A percentile compares a stretch with the other conserved stretches of the same genome.
Conservation (phyloP, 495 filamentous ascomycete genomes). For the Xylaria acuta region DNA sequence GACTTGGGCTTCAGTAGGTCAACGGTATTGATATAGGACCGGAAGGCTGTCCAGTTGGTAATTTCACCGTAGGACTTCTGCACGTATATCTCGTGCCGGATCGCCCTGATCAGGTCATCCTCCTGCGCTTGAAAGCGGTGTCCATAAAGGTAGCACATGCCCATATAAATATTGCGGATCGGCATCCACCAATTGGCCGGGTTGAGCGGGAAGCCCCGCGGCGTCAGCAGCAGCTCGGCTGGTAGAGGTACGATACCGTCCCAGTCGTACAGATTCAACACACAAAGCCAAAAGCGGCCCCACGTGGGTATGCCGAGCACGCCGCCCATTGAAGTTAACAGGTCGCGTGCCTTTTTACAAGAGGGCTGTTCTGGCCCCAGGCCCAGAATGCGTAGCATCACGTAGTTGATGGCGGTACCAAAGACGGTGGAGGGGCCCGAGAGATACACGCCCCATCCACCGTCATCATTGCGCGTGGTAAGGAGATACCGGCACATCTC, state of each 20-base stretch:
- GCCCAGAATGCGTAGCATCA: constrained; percentile 71
- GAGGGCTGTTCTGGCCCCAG: constrained; percentile 71
- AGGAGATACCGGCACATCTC: constrained; percentile 84
- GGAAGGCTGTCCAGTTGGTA: constrained; percentile 68
- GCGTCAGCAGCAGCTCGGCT: constrained; percentile 80
- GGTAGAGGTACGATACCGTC: constrained; percentile 81
- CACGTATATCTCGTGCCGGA: constrained; percentile 75
- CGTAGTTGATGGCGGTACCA: constrained; percentile 82
- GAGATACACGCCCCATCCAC: constrained; percentile 88
- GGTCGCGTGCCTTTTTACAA: constrained; percentile 74
- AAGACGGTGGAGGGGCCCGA: constrained; percentile 81
- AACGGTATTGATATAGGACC: constrained; percentile 69
- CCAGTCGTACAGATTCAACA: constrained; percentile 77
- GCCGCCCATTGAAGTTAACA: constrained; percentile 74
- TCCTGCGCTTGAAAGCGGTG: constrained; percentile 65
- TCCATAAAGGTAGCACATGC: constrained; percentile 80
- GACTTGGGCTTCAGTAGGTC: constrained; percentile 86
- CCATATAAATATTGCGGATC: constrained; percentile 80
- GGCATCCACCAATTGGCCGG: constrained; percentile 93
- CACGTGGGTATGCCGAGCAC: constrained; percentile 78
- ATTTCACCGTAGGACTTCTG: constrained; percentile 63
- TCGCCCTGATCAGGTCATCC: constrained; percentile 64
- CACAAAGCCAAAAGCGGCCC: constrained; percentile 79
- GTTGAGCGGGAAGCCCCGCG: constrained; percentile 79
- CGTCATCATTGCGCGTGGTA: constrained; percentile 75